phyloP scores from a whole-genome alignment of 2,329 filamentous ascomycete species.

The Neocatenulostroma microsporum region DNA sequence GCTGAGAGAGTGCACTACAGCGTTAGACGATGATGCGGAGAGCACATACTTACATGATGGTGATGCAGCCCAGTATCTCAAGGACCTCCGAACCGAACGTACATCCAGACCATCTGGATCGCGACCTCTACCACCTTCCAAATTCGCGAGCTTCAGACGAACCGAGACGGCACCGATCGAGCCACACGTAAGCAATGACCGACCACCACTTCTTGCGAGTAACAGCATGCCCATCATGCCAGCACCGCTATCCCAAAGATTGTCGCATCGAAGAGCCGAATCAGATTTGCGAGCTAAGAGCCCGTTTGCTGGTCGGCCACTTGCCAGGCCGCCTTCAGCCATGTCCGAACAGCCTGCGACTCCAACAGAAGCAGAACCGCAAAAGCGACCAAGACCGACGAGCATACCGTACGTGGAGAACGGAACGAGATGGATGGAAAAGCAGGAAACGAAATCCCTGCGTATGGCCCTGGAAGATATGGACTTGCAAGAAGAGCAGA shows the following conservation, averaged over 20 bases:
- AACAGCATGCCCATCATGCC: conserved; percentile 25
- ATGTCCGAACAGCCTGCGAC: conserved; percentile 2
- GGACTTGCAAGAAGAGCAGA: conserved; percentile 56
- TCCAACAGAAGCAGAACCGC: conserved; percentile 22
- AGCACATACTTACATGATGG: conserved; percentile 20
- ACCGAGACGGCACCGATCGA: conserved; percentile 19
- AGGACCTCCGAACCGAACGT: conserved; percentile 61
- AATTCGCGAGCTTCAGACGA: conserved; percentile 25
- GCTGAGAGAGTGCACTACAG: conserved; percentile 15
- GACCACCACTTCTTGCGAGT: conserved; percentile 27
- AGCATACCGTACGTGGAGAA: conserved; percentile 65
- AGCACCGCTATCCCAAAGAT: conserved; percentile 17
- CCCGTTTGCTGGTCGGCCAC: conserved; percentile 27
- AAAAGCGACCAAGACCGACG: conserved; percentile 54
- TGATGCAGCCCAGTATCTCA: conserved; percentile 58
- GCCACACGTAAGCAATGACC: conserved; percentile 14
- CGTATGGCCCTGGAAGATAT: conserved; percentile 67
- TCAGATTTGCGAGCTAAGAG: conserved; percentile 13
- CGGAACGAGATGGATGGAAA: conserved; percentile 73
- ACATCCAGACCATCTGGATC: conserved; percentile 62
- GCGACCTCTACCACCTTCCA: conserved; percentile 53
- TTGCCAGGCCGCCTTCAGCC: conserved; percentile 20
- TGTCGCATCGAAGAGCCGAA: conserved; percentile 18
- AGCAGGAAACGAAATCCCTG: conserved; percentile 64
- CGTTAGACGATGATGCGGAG: conserved; percentile 14